A percentile compares a stretch with the other conserved stretches of the same genome.
Evolutionary conservation across 164 flowering plant species (phyloP).

Genomic region (Warburgia ugandensis): DNA sequence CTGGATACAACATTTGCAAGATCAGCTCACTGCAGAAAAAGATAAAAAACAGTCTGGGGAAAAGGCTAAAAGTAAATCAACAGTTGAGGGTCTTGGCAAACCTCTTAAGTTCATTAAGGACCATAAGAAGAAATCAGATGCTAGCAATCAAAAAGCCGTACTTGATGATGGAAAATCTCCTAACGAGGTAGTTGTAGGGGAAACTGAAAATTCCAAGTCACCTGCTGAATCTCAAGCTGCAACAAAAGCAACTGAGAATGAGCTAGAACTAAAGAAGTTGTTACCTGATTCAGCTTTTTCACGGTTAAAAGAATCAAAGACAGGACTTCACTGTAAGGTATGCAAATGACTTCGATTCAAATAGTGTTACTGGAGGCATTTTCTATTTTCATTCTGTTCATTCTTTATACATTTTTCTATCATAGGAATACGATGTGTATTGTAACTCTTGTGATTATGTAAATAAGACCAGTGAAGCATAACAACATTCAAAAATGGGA

Average conservation of each 20-base stretch:
- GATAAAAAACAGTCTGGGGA: conserved; percentile 70
- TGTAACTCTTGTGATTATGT: too few species aligned
- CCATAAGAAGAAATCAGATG: conserved; percentile 54
- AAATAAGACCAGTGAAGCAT: too few species aligned
- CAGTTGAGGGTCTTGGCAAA: conserved; percentile 92
- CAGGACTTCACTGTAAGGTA: conserved; percentile 93
- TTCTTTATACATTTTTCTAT: too few species aligned
- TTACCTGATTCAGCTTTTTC: conserved; percentile 70
- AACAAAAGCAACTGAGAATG: conserved; percentile 39
- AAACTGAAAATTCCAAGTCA: conserved; percentile 27
- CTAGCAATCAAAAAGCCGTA: conserved; percentile 19
- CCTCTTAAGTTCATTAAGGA: conserved; percentile 70
- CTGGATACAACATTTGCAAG: conserved; percentile 98
- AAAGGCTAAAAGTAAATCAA: conserved; percentile 66
- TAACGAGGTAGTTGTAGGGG: conserved; percentile 23
- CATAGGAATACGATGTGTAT: too few species aligned
- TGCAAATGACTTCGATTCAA: too few species aligned
- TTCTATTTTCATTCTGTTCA: too few species aligned
- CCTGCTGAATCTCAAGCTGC: conserved; percentile 32
- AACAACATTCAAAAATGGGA: too few species aligned
- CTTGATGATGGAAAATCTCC: conserved; percentile 28
- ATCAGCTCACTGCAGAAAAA: conserved; percentile 79
- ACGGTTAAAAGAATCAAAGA: conserved; percentile 79
- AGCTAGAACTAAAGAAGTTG: conserved; percentile 42
- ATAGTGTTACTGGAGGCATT: too few species aligned